Evolutionary conservation across 306 rosid genomes (phyloP).

Genomic region (Lablab purpureus): DNA sequence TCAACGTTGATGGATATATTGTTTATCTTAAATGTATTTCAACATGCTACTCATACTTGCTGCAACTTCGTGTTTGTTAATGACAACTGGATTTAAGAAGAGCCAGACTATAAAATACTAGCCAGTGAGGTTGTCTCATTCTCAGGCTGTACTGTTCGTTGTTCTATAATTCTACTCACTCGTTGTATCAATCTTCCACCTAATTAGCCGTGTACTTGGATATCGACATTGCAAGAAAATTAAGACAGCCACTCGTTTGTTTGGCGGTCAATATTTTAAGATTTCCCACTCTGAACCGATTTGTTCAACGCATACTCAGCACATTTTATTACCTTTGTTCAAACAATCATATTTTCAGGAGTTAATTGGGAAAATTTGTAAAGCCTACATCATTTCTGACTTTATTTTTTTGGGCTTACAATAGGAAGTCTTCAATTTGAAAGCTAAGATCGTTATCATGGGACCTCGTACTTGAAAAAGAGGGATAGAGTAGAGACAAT

Average conservation of each 20-base stretch:
- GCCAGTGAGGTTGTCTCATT: background rate
- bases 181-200: background rate
- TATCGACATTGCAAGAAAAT: background rate
- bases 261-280: background rate
- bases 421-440: too few relatives aligned
- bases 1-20: constrained; percentile 12
- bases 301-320: background rate
- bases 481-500: too few relatives aligned
- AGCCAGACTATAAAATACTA: background rate
- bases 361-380: too few relatives aligned
- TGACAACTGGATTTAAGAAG: constrained; percentile 28
- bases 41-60: constrained; percentile 31
- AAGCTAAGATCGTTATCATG: too few relatives aligned
- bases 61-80: constrained; percentile 14
- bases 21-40: constrained; percentile 18
- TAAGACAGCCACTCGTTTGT: background rate
- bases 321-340: background rate
- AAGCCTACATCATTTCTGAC: too few relatives aligned
- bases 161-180: background rate
- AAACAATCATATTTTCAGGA: too few relatives aligned
- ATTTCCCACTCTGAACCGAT: background rate
- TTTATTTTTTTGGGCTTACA: too few relatives aligned
- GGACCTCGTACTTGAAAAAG: too few relatives aligned
- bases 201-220: background rate
- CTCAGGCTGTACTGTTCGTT: background rate